Base-by-base conservation (phyloP, 176 grass and related monocot genomes). In the Echinochloa phyllopogon region DNA sequence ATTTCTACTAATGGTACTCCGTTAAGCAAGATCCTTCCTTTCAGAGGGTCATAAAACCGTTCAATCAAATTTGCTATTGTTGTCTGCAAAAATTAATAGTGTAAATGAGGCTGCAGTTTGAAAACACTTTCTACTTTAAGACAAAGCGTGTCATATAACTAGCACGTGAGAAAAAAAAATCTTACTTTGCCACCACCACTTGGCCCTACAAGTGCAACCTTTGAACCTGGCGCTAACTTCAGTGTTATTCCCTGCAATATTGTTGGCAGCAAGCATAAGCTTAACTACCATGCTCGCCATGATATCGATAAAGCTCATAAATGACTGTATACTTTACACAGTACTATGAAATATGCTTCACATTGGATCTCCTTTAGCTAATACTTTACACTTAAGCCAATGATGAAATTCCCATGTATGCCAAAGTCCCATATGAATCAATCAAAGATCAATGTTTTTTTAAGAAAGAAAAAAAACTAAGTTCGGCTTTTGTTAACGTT, bases 21-120 rank as follows among this genome's bases (percentile, higher is more conserved):
- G 48, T 95, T 94, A 83, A 95, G 86, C 71, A 95, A 84, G 70
- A 98, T 95, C 78, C 51, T 95, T 65, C 96, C 96, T 52, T 94
- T 95, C 12, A 95, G 87, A 83, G 96, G 96, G 80, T 98, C 96
- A 89, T 98, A 98, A 83, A 98, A 98, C 51, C 96, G 79, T 86
- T 95, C 93, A 68, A 98, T 98, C 84, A 98, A 87, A 95, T 98
- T 98, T 79, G 96, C 96, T 92, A 98, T 95, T 6, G 96, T 98
- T 8, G 93, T 98, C 96, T 98, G 91, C 76, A 82, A 78, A 75
- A 81, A 4, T 18, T n/a, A 18, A 60, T 36, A 74, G 70, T 79
- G 66, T 11, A 79, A 74, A 8, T 43, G 33, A 55, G 52, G 24
- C 5, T 9, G 1, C 80, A 87, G n/a, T 9, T 74, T 45, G 49